These are phyloP conservation scores for Chenopodium quinoa DNA, from an alignment of 148 eudicot species.

Conservation along the genomic window DNA sequence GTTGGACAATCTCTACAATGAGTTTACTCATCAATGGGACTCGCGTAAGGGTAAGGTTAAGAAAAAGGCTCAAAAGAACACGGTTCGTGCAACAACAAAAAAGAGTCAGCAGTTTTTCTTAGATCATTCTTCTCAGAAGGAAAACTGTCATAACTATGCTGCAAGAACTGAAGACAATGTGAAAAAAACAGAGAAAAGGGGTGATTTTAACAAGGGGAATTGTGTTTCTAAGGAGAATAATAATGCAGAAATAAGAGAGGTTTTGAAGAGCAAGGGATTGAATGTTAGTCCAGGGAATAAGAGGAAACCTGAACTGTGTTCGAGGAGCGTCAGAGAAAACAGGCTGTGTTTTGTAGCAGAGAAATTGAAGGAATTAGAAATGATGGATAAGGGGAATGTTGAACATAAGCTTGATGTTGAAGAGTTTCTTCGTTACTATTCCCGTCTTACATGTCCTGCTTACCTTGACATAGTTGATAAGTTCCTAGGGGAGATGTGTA, in stretches of 20 bases:
- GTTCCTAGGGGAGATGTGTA: conserved; percentile 49
- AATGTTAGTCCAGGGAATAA: conserved; percentile 17
- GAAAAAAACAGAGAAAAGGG: conserved; percentile 1
- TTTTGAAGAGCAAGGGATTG: conserved; percentile 14
- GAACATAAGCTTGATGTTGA: conserved; percentile 56
- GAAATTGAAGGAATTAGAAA: conserved; percentile 57
- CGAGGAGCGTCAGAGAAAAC: conserved; percentile 19
- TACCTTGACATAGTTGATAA: conserved; percentile 61
- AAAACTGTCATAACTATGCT: not conserved
- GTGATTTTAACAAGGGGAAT: not conserved
- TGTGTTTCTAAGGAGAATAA: not conserved
- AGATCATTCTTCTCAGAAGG: not conserved
- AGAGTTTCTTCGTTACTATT: conserved; percentile 60
- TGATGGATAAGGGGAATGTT: conserved; percentile 37
- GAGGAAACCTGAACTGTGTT: conserved; percentile 13
- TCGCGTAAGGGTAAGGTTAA: conserved; percentile 12
- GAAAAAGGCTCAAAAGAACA: conserved; percentile 9
- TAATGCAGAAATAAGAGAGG: conserved; percentile 13
- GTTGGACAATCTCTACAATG: conserved; percentile 39
- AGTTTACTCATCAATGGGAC: conserved; percentile 36
- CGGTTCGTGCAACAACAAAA: not conserved
- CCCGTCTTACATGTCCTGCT: conserved; percentile 51
- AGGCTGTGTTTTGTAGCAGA: conserved; percentile 33
- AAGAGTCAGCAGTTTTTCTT: conserved; percentile 3
- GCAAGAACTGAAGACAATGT: not conserved